These are phyloP conservation scores for Tulasnella sp. DNA, from an alignment of 768 basidiomycete species.

Conservation along the genomic window DNA sequence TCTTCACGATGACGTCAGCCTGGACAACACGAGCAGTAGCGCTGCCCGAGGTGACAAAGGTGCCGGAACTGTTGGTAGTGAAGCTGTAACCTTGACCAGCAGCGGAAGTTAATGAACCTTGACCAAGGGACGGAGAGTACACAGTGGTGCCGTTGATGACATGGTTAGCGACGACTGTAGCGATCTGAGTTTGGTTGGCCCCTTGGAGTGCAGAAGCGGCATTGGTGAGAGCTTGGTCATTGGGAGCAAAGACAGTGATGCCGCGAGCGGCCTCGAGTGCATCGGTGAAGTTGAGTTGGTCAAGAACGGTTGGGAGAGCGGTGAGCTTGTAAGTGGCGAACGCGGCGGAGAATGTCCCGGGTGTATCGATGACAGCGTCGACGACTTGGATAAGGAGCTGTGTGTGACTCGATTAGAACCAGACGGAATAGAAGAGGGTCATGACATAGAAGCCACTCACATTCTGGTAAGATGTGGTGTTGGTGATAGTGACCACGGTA, in stretches of 20 bases:
- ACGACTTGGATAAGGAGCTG: slow-evolving; percentile 42
- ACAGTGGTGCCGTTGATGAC: slow-evolving; percentile 63
- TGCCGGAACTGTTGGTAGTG: slow-evolving; percentile 47
- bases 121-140: slow-evolving; percentile 48
- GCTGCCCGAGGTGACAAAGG: slow-evolving; percentile 44
- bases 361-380: slow-evolving; percentile 46
- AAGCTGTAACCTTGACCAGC: slow-evolving; percentile 50
- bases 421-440: background rate
- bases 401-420: background rate
- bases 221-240: slow-evolving; percentile 41
- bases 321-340: slow-evolving; percentile 41
- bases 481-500: slow-evolving; percentile 34
- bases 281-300: slow-evolving; percentile 33
- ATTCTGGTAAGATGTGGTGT: slow-evolving; percentile 35
- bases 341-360: slow-evolving; percentile 41
- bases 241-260: slow-evolving; percentile 62
- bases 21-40: slow-evolving; percentile 47
- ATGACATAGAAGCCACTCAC: background rate
- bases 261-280: slow-evolving; percentile 40
- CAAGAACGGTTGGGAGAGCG: slow-evolving; percentile 32
- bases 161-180: slow-evolving; percentile 49
- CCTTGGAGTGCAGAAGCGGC: slow-evolving; percentile 32
- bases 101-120: slow-evolving; percentile 39
- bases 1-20: slow-evolving; percentile 51
- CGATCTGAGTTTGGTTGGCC: slow-evolving; percentile 39